Evolutionary conservation across 129 eudicot genomes (phyloP), one percentile per base, ranked within the genome.

Genomic region (Ambrosia trifida): DNA sequence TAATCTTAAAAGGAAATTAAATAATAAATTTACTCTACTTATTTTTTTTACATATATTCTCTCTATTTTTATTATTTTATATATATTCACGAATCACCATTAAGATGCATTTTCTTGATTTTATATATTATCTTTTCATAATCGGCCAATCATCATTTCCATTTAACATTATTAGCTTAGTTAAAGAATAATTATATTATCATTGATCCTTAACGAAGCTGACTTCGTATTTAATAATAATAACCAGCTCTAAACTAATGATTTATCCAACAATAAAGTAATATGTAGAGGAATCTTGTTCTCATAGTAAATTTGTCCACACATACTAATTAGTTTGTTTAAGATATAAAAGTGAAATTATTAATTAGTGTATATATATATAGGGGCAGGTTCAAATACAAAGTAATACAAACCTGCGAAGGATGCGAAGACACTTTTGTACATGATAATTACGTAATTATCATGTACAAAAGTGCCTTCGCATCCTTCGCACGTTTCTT

Each of bases 171-270:
- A 18, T 53, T 1, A 18, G 2, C 14, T 53, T 53, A 19, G 24
- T 19, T 53, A 56, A 56, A 56, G 10, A 7, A 12, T 56, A 2
- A 24, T 56, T 56, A 8, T 20, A 24, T 56, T 56, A 8, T 9
- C 19, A 47, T 47, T 47, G 53, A 56, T 56, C 4, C 35, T 38
- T 57, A 4, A 58, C 32, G 64, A 58, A 58, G 36, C 64, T 58
- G 41, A 58, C 64, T 58, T 58, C 3, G 40, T 58, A 58, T 30
- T 11, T 58, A 30, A 30, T 53, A 53, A 8, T 53, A 53, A 8
- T 53, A 53, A 53, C 35, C 14, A 58, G 32, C 41, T 31, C 19
- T 12, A 17, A 13, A 0, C 5, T 58, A 58, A 58, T 58, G 31
- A 58, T 5, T 58, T 58, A 13, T 58, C 41, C 19, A 4, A 4